phyloP scores from a whole-genome alignment of 108 stramenopile genomes.

The Pseudonitzschia pungens region DNA sequence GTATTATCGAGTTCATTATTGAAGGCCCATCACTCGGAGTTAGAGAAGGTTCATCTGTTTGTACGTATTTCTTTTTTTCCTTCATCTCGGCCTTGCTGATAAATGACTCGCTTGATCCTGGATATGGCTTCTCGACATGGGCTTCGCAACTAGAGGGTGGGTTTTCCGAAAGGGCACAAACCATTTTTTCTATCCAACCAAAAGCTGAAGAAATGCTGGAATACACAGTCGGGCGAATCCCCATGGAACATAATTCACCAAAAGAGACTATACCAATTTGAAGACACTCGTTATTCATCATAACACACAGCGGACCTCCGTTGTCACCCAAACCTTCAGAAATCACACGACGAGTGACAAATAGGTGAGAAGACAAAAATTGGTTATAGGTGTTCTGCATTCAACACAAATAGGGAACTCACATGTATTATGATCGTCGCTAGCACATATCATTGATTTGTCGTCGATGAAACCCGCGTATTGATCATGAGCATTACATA shows the following conservation, averaged over 20 bases:
- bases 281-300: background rate
- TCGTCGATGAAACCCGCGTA: conserved; percentile 22
- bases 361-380: background rate
- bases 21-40: background rate
- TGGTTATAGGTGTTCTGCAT: background rate
- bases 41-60: background rate
- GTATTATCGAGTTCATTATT: background rate
- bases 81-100: background rate
- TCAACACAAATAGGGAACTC: background rate
- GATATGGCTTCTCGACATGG: background rate
- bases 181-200: conserved; percentile 35
- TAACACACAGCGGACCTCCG: conserved; percentile 29
- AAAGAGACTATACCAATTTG: conserved; percentile 43
- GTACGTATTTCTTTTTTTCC: background rate
- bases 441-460: conserved; percentile 36
- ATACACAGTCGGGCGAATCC: conserved; percentile 32
- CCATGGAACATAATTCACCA: conserved; percentile 22
- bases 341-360: background rate
- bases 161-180: conserved; percentile 29
- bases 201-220: conserved; percentile 20
- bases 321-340: conserved; percentile 30
- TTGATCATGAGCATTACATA: conserved; percentile 14
- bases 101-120: background rate
- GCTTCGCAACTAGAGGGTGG: conserved; percentile 20
- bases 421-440: conserved; percentile 25